Percentiles rank a stretch among this genome's conserved stretches.
Conservation (phyloP, 2,329 filamentous ascomycete genomes). For the Reticulascus tulasneorum region DNA sequence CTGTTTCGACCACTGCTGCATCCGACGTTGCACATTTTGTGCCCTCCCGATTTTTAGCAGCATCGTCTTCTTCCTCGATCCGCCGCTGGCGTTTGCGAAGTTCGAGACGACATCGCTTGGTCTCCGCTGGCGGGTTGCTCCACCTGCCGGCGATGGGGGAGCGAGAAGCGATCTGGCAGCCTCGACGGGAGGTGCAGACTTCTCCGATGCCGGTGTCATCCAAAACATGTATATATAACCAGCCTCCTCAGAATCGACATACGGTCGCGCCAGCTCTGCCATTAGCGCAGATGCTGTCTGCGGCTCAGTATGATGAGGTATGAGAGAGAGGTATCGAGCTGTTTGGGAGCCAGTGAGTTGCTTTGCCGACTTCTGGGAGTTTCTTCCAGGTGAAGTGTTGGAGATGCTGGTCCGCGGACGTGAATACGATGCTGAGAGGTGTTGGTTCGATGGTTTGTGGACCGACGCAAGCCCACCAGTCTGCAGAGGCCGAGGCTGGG, state of each 20-base stretch:
- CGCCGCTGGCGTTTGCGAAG: constrained; percentile 34
- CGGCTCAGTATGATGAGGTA: constrained; percentile 64
- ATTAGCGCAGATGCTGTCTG: constrained; percentile 67
- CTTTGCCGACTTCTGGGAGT: constrained; percentile 23
- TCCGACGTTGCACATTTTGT: constrained; percentile 80
- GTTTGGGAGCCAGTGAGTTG: constrained; percentile 29
- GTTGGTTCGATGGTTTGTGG: constrained; percentile 11
- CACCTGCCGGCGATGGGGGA: constrained; percentile 37
- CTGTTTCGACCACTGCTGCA: constrained; percentile 92
- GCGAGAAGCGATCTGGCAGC: constrained; percentile 56
- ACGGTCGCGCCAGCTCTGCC: constrained; percentile 70
- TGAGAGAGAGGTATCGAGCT: constrained; percentile 57
- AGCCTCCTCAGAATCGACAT: constrained; percentile 63
- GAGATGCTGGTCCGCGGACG: constrained; percentile 16
- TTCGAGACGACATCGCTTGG: constrained; percentile 53
- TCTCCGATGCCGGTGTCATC: constrained; percentile 67
- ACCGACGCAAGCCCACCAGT: constrained; percentile 8
- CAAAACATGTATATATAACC: constrained; percentile 99
- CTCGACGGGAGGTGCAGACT: constrained; percentile 52
- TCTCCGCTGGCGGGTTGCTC: constrained; percentile 35
- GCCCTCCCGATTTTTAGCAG: constrained; percentile 65
- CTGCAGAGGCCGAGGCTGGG: constrained; percentile 45
- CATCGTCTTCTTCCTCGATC: constrained; percentile 51
- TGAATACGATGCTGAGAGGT: constrained; percentile 12
- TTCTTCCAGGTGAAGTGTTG: constrained; percentile 24